These are phyloP conservation scores for Oenanthe sinensis DNA, from an alignment of 129 eudicot species.

Conservation along the genomic window DNA sequence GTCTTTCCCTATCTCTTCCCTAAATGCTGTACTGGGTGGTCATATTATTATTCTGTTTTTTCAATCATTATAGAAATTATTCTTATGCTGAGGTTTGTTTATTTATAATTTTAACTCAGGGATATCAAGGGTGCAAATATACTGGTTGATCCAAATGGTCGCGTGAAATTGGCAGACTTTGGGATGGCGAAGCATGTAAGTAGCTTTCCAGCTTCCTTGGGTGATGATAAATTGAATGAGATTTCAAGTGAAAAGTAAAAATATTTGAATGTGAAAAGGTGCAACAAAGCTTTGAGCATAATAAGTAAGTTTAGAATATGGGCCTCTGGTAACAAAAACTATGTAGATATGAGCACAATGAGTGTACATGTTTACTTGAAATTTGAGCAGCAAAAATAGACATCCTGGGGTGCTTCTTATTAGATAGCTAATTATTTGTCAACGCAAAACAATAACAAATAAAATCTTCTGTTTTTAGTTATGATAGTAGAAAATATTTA, in stretches of 20 bases:
- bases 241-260: background rate
- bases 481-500: no score
- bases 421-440: background rate
- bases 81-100: constrained; percentile 6
- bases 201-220: background rate
- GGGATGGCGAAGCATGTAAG: constrained; percentile 80
- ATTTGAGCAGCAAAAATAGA: background rate
- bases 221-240: background rate
- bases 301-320: background rate
- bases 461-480: no score
- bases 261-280: background rate
- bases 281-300: background rate
- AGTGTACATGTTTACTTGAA: background rate
- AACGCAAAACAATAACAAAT: background rate
- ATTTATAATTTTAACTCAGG: constrained; percentile 21
- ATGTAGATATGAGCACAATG: background rate
- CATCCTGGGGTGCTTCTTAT: background rate
- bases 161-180: constrained; percentile 66
- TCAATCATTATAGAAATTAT: background rate
- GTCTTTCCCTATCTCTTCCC: background rate
- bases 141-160: constrained; percentile 57
- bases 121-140: constrained; percentile 77
- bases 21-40: background rate
- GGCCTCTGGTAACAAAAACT: background rate
- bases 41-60: background rate